Evolutionary conservation across 352 stramenopile species (phyloP), one percentile per base, ranked within the genome.

Genomic region (Globisporangium mamillatum): DNA sequence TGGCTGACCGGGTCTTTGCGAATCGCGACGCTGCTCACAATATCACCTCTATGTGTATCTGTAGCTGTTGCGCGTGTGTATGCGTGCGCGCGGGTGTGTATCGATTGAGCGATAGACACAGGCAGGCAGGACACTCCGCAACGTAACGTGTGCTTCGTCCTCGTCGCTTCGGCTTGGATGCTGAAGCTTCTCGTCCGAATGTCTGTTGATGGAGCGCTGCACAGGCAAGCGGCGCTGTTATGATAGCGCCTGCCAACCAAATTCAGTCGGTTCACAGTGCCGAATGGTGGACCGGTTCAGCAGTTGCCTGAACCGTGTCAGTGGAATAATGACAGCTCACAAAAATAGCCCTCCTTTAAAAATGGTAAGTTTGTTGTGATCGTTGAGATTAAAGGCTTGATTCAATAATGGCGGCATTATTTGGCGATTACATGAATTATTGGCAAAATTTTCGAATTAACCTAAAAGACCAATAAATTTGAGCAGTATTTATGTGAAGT

Each of bases 1-100:
- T 92, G 72, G 41, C 52, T 61, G 29, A 53, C 22, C 24, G 55
- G 24, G 34, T 16, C 20, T 25, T 4, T 24, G 18, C 59, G 25
- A 58, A 25, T 38, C 34, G 32, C 32, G 14, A 50, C 46, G 25
- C 46, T 60, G 50, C 50, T 66, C 46, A 60, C 20, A 48, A 20
- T 22, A 12, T 60, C 29, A 44, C 55, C 61, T 58, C 18, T 59
- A 2, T 32, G 5, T n/a, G 6, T 41, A 27, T 60, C 18, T 44
- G 55, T 46, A 24, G 22, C 27, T 27, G 25, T 4, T 60, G 7
- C 54, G 27, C 27, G 27, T 60, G 27, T 44, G 54, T 41, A n/a
- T 60, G 54, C 25, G 25, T 44, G 54, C 54, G 27, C 16, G 53
- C 14, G 27, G 3, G 27, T 32, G 54, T 32, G 56, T 38, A 44